These are phyloP conservation scores for Cadophora sp. DNA, from an alignment of 2,329 filamentous ascomycete genomes.

Conservation along the genomic window DNA sequence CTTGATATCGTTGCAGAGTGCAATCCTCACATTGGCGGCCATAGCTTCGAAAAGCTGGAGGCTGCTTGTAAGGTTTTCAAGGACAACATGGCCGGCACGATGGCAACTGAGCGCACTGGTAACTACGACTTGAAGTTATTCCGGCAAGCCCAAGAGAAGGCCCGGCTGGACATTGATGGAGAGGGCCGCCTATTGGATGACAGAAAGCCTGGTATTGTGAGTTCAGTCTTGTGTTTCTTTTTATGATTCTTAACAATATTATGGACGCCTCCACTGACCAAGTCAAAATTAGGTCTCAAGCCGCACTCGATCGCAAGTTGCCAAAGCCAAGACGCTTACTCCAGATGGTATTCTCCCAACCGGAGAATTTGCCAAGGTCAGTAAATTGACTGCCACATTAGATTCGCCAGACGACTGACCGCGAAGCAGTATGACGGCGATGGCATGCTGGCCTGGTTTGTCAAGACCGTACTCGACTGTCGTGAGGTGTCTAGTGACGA, in stretches of 20 bases:
- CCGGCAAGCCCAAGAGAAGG: background rate
- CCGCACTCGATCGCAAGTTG: conserved; percentile 25
- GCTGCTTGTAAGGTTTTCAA: background rate
- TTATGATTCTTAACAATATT: background rate
- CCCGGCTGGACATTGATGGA: conserved; percentile 29
- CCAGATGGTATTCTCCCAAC: conserved; percentile 23
- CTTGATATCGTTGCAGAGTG: background rate
- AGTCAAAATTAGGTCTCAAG: conserved; percentile 11
- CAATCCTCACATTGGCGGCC: too few species aligned
- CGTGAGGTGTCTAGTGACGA: conserved; percentile 2
- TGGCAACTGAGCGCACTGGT: background rate
- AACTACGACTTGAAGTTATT: background rate
- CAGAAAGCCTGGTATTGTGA: conserved; percentile 27
- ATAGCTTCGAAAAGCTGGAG: background rate
- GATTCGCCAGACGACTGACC: background rate
- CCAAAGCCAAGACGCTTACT: background rate
- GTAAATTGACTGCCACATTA: background rate
- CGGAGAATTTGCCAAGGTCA: conserved; percentile 3
- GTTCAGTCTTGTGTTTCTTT: background rate
- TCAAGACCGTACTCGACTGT: background rate
- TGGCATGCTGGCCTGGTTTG: conserved; percentile 22
- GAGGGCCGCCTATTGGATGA: conserved; percentile 31
- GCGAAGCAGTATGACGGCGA: conserved; percentile 22
- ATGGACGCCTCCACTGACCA: background rate
- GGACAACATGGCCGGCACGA: background rate